Percentiles rank a stretch among this genome's conserved stretches.
Conservation (phyloP, 1,139 yeast species). For the Oligophagozyma castellii region DNA sequence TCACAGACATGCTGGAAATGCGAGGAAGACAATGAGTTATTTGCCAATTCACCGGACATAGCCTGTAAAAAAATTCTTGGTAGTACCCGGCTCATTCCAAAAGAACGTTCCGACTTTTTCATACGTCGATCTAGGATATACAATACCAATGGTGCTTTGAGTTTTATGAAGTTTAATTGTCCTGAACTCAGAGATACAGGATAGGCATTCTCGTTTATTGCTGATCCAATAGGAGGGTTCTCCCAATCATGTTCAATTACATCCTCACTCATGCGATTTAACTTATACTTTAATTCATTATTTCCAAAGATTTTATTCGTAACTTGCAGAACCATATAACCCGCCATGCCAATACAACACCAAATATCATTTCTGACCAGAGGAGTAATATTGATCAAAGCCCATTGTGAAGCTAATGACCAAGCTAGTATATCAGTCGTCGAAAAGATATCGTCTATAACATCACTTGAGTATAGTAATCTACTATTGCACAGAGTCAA, state of each 20-base stretch:
- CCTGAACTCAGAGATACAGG: constrained; percentile 28
- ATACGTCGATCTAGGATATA: constrained; percentile 78
- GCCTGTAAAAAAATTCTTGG: constrained; percentile 89
- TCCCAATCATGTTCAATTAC: constrained; percentile 66
- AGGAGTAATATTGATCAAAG: constrained; percentile 86
- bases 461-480: constrained; percentile 59
- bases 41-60: constrained; percentile 83
- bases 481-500: constrained; percentile 51
- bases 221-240: constrained; percentile 68
- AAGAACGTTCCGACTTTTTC: constrained; percentile 91
- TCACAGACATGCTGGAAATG: constrained; percentile 92
- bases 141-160: constrained; percentile 79
- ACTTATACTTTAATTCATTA: constrained; percentile 64
- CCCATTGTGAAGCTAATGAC: constrained; percentile 80
- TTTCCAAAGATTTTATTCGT: constrained; percentile 60
- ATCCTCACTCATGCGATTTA: constrained; percentile 50
- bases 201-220: constrained; percentile 54
- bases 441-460: constrained; percentile 67
- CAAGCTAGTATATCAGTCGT: constrained; percentile 57
- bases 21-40: constrained; percentile 63
- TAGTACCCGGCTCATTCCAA: constrained; percentile 81
- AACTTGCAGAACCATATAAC: constrained; percentile 70
- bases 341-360: constrained; percentile 80
- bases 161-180: constrained; percentile 45
- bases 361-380: constrained; percentile 72